Conservation (phyloP, 352 stramenopile genomes). For the Phytopythium helicoides region DNA sequence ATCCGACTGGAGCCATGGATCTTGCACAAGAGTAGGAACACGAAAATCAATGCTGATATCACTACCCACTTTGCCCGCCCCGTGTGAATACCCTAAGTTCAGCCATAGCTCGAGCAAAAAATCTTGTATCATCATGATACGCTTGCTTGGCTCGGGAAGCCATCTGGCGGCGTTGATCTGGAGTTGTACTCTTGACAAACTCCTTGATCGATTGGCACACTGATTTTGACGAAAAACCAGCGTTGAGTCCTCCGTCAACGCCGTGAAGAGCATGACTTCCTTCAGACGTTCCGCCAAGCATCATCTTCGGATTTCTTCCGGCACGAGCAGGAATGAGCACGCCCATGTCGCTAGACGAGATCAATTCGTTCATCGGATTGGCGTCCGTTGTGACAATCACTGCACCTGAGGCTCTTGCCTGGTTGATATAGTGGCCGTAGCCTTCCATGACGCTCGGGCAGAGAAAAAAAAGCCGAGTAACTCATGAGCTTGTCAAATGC, state of each 20-base stretch:
- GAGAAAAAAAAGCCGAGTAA: constrained; percentile 40
- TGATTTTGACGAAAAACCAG: constrained; percentile 18
- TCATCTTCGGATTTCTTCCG: constrained; percentile 15
- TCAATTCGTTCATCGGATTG: constrained; percentile 60
- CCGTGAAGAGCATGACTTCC: constrained; percentile 18
- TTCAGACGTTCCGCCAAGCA: constrained; percentile 34
- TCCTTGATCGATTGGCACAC: constrained; percentile 38
- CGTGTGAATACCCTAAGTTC: constrained; percentile 27
- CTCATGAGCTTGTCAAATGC: constrained; percentile 41
- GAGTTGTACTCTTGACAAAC: constrained; percentile 23
- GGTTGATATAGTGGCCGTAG: constrained; percentile 72
- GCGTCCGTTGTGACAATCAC: constrained; percentile 46
- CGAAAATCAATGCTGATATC: not conserved
- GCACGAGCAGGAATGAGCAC: constrained; percentile 14
- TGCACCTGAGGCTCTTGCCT: constrained; percentile 38
- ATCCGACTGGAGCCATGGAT: too few relatives aligned
- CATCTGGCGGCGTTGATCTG: constrained; percentile 22
- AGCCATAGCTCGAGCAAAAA: constrained; percentile 46
- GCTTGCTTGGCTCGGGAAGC: constrained; percentile 29
- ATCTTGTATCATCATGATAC: constrained; percentile 50
- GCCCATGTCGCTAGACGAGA: constrained; percentile 31
- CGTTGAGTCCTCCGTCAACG: constrained; percentile 27
- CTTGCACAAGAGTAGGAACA: not conserved
- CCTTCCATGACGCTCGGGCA: constrained; percentile 59
- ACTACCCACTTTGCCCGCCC: not conserved